Evolutionary conservation across 148 eudicot species (phyloP).

Genomic region (Hydrangea macrophylla): DNA sequence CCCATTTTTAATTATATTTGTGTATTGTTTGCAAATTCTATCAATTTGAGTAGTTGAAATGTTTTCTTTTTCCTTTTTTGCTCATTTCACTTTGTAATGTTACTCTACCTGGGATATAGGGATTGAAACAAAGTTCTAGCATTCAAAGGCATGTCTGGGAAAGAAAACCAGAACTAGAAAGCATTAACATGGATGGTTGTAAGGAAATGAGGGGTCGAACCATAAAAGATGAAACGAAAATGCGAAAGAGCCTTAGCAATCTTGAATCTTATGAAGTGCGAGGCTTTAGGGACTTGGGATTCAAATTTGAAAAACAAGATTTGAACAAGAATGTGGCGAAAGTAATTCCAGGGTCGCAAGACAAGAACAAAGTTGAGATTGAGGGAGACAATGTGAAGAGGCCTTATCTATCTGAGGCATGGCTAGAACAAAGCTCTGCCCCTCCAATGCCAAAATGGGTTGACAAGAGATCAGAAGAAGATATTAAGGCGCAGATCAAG

Average conservation of each 20-base stretch:
- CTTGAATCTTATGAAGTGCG: conserved; percentile 27
- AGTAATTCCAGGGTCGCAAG: conserved; percentile 34
- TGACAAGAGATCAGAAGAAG: conserved; percentile 42
- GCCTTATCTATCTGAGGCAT: conserved; percentile 27
- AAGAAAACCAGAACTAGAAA: conserved; percentile 29
- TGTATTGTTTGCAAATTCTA: no score
- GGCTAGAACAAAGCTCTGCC: conserved; percentile 21
- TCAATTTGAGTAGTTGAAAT: no score
- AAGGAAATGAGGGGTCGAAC: conserved; percentile 17
- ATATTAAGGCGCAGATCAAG: conserved; percentile 77
- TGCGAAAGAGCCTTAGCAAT: conserved; percentile 33
- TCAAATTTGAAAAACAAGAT: conserved; percentile 26
- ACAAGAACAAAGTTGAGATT: conserved; percentile 13
- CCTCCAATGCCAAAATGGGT: conserved; percentile 39
- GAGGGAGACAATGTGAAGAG: conserved; percentile 5
- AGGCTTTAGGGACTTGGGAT: conserved; percentile 39
- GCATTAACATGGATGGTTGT: conserved; percentile 12
- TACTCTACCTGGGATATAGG: conserved; percentile 39
- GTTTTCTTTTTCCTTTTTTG: no score
- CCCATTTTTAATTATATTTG: no score
- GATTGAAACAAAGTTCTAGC: conserved; percentile 32
- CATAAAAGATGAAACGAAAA: conserved; percentile 17
- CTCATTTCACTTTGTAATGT: no score
- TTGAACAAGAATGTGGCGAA: conserved; percentile 26
- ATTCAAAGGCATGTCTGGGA: conserved; percentile 29